Conservation (phyloP, 495 filamentous ascomycete genomes). For the Lasiosphaeria miniovina region DNA sequence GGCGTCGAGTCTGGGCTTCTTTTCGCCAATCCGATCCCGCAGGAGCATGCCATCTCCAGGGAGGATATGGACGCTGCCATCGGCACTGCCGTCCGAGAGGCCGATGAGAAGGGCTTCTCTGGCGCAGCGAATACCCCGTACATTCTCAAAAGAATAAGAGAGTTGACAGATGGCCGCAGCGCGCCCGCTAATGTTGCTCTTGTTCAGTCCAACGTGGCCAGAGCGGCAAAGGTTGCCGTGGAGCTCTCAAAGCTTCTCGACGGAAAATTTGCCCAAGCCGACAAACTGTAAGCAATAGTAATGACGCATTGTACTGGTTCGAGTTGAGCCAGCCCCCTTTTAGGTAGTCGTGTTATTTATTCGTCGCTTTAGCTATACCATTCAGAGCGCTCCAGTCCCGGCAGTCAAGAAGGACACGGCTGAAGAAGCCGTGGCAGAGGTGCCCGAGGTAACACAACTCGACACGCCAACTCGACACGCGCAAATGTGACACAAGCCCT, state of each 20-base stretch:
- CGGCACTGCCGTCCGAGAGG: constrained; percentile 66
- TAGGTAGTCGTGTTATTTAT: not conserved
- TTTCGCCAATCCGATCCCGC: constrained; percentile 85
- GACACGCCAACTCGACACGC: not conserved
- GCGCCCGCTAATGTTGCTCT: constrained; percentile 73
- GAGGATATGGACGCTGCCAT: constrained; percentile 72
- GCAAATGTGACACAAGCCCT: not conserved
- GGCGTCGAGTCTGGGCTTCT: constrained; percentile 69
- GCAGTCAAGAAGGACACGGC: not conserved
- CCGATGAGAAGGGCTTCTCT: constrained; percentile 61
- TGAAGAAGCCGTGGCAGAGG: not conserved
- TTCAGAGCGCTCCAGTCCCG: constrained; percentile 5
- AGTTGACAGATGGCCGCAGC: constrained; percentile 70
- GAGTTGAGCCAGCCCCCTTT: not conserved
- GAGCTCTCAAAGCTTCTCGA: constrained; percentile 62
- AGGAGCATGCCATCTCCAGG: constrained; percentile 65
- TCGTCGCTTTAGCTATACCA: constrained; percentile 6
- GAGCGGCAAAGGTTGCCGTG: constrained; percentile 75
- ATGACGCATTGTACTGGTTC: not conserved
- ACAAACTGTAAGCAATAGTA: constrained; percentile 11
- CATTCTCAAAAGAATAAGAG: constrained; percentile 75
- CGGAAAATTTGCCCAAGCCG: constrained; percentile 10
- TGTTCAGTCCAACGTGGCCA: constrained; percentile 73
- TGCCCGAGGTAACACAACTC: not conserved
- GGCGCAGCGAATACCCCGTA: constrained; percentile 89